Evolutionary conservation across 176 grass and related monocot species (phyloP).

Genomic region (Phyllostachys edulis): DNA sequence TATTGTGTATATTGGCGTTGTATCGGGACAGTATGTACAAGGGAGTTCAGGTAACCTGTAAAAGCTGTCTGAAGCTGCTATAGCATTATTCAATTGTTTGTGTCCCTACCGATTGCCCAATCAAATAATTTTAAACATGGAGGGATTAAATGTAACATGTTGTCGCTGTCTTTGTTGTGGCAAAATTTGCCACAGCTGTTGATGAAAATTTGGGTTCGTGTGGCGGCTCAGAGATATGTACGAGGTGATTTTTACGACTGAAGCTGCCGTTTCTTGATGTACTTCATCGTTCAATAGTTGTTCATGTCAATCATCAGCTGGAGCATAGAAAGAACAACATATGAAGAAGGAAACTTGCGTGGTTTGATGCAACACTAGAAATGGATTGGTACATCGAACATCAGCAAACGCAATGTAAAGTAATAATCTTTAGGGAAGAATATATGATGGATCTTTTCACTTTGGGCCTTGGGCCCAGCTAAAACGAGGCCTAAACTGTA

Average conservation of each 20-base stretch:
- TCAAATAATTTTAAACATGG: not conserved
- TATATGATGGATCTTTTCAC: not conserved
- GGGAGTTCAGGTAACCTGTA: slow-evolving; percentile 31
- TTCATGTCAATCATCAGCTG: not conserved
- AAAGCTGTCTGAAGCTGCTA: slow-evolving; percentile 13
- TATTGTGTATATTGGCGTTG: slow-evolving; percentile 51
- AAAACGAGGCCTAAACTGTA: not conserved
- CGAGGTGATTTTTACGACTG: not conserved
- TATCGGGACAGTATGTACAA: not conserved
- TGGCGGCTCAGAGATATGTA: slow-evolving; percentile 8
- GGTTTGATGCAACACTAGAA: not conserved
- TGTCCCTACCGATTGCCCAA: not conserved
- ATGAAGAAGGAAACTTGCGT: not conserved
- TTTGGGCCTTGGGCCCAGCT: not conserved
- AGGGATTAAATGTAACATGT: not conserved
- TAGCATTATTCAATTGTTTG: not conserved
- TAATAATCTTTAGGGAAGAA: not conserved
- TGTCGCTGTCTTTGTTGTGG: slow-evolving; percentile 1
- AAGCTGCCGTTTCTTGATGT: not conserved
- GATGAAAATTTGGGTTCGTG: not conserved
- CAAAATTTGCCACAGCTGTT: slow-evolving; percentile 22
- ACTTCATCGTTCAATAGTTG: not conserved
- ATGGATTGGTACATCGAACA: not conserved
- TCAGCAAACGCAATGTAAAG: too few relatives aligned
- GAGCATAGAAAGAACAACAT: not conserved